Percentiles rank a stretch among this genome's conserved stretches.
These are phyloP conservation scores for Luffa aegyptiaca DNA, from an alignment of 306 rosid species.

Conservation along the genomic window DNA sequence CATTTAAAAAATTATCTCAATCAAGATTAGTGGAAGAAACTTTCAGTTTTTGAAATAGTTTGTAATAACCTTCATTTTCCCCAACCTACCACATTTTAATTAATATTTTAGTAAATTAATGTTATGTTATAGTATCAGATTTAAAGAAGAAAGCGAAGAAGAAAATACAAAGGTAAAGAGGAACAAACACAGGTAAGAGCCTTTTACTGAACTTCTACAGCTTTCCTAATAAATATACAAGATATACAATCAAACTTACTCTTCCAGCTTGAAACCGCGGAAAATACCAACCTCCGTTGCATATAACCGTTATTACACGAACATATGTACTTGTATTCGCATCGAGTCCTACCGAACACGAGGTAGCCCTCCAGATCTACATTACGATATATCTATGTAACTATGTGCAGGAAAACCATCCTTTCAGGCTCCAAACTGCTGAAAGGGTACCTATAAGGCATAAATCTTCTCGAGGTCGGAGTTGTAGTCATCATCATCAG, in stretches of 20 bases:
- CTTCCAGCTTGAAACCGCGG: background rate
- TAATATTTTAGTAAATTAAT: background rate
- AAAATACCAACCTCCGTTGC: background rate
- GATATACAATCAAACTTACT: background rate
- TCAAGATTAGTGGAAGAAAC: background rate
- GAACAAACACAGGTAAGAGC: background rate
- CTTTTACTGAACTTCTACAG: background rate
- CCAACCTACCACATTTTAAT: background rate
- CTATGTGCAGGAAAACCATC: conserved; percentile 6
- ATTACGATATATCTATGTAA: background rate
- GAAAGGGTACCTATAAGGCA: conserved; percentile 38
- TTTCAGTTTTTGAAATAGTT: background rate
- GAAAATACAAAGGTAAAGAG: background rate
- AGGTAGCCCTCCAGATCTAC: background rate
- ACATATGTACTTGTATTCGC: background rate
- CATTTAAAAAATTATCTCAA: no score
- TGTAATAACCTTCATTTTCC: background rate
- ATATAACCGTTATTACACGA: background rate
- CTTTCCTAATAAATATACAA: background rate
- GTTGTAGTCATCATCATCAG: conserved; percentile 66
- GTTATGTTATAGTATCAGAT: background rate
- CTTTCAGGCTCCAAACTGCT: conserved; percentile 1
- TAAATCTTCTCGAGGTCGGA: conserved; percentile 77
- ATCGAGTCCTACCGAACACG: background rate
- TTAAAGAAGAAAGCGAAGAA: background rate